Conservation (phyloP, 2,329 filamentous ascomycete species). For the Ceratocystis harringtonii region DNA sequence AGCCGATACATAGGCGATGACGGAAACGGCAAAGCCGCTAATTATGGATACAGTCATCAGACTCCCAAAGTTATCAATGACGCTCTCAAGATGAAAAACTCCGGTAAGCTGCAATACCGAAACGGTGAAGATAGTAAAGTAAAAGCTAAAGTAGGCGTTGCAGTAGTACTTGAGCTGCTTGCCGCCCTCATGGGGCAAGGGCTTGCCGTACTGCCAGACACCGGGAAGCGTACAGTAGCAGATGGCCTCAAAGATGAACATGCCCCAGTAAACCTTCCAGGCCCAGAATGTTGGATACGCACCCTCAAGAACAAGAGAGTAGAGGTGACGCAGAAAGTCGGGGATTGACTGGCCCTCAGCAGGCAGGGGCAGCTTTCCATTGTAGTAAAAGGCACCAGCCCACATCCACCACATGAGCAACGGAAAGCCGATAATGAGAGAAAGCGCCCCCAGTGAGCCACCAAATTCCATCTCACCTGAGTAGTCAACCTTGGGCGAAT, state of each 20-base stretch:
- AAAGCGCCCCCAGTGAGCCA: conserved; percentile 60
- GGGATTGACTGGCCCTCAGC: conserved; percentile 47
- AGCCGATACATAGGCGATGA: conserved; percentile 77
- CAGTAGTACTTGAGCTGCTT: conserved; percentile 91
- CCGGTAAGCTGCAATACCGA: conserved; percentile 65
- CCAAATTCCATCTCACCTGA: conserved; percentile 68
- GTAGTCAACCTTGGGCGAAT: conserved; percentile 48
- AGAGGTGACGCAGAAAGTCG: conserved; percentile 60
- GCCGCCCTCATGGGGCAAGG: conserved; percentile 64
- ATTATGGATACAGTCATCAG: conserved; percentile 86
- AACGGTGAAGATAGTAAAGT: conserved; percentile 62
- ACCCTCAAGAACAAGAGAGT: conserved; percentile 59
- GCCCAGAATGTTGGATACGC: conserved; percentile 71
- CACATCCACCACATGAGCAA: conserved; percentile 98
- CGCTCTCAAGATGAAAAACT: conserved; percentile 74
- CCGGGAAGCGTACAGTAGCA: conserved; percentile 80
- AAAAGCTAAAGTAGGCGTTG: conserved; percentile 76
- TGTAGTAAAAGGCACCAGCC: conserved; percentile 86
- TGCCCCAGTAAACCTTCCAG: conserved; percentile 90
- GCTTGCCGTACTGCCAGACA: conserved; percentile 75
- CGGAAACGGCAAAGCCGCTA: conserved; percentile 69
- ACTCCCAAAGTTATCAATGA: conserved; percentile 90
- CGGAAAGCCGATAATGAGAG: conserved; percentile 91
- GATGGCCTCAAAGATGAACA: conserved; percentile 69
- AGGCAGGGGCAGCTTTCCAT: conserved; percentile 62